phyloP scores from a whole-genome alignment of 495 filamentous ascomycete species.

The Elasticomyces elasticus region DNA sequence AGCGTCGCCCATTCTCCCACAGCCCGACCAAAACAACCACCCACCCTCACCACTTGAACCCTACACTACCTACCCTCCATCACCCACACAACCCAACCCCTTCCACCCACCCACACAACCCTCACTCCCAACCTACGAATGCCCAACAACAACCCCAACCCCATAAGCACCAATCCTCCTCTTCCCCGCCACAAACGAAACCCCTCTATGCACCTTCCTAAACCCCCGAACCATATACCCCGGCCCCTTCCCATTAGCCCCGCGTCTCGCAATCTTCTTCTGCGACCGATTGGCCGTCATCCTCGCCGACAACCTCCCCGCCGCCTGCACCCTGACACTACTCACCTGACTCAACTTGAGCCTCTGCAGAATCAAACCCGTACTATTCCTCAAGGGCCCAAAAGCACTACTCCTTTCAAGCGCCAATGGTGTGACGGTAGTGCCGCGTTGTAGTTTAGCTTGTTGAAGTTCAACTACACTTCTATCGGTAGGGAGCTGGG shows the following conservation, averaged over 20 bases:
- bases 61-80: neutral
- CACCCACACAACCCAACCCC: neutral
- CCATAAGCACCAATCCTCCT: conserved; percentile 20
- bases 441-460: conserved; percentile 4
- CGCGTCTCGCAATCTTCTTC: conserved; percentile 17
- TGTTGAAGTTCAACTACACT: conserved; percentile 9
- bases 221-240: conserved; percentile 14
- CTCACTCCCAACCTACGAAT: conserved; percentile 5
- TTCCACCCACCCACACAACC: neutral
- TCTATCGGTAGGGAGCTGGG: conserved; percentile 9
- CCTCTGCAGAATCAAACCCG: conserved; percentile 4
- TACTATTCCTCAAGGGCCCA: neutral
- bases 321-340: conserved; percentile 15
- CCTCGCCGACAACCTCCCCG: conserved; percentile 15
- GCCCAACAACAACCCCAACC: conserved; percentile 14
- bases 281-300: conserved; percentile 19
- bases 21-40: no score
- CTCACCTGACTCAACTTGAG: conserved; percentile 16
- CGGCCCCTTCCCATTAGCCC: conserved; percentile 12
- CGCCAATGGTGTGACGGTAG: neutral
- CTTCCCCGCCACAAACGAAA: conserved; percentile 9
- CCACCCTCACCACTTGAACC: no score
- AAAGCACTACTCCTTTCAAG: neutral
- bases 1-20: no score
- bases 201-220: conserved; percentile 12